Evolutionary conservation across 306 rosid species (phyloP), one percentile per base, ranked within the genome.

Genomic region (Cyamopsis tetragonoloba): DNA sequence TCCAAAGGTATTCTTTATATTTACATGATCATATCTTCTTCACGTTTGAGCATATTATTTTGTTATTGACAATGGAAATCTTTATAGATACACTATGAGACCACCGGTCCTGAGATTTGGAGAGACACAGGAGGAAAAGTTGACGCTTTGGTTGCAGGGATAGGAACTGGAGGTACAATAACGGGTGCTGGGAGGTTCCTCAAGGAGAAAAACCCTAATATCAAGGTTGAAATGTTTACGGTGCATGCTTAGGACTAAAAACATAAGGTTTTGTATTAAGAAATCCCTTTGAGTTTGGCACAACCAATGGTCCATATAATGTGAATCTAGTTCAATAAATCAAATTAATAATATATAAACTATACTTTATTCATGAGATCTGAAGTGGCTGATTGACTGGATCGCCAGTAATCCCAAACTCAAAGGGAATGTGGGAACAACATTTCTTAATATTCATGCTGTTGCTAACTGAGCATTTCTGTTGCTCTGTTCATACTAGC

Each of bases 71-170:
- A 46, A 17, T 23, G 30, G n/a, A 54, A n/a, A 10, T 62, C 42
- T 14, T 72, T 46, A n/a, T 61, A 87, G 96, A 74, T 79, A 68
- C 95, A 90, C 73, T 90, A 90, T 35, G 89, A 87, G 68, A 83
- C 91, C 47, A 87, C 96, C 24, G 96, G 95, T 28, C 89, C 87
- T 7, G 95, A 90, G 82, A 83, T 85, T 68, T 87, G 96, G 96
- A 85, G 85, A 78, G 95, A 83, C 68, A 76, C 95, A 0, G 81
- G 68, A 76, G 89, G 83, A 66, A 83, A 85, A 79, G 80, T 87
- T 50, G 95, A 84, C 63, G 82, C 74, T 17, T 63, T 90, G 37
- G 88, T 85, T 24, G 72, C 96, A 4, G 91, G 89, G 64, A 75
- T 90, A 19, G 95, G 96, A 59, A 83, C 96, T 0, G 91, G 89